These are phyloP conservation scores for Tulasnella sp. DNA, from an alignment of 768 basidiomycete genomes.

Conservation along the genomic window DNA sequence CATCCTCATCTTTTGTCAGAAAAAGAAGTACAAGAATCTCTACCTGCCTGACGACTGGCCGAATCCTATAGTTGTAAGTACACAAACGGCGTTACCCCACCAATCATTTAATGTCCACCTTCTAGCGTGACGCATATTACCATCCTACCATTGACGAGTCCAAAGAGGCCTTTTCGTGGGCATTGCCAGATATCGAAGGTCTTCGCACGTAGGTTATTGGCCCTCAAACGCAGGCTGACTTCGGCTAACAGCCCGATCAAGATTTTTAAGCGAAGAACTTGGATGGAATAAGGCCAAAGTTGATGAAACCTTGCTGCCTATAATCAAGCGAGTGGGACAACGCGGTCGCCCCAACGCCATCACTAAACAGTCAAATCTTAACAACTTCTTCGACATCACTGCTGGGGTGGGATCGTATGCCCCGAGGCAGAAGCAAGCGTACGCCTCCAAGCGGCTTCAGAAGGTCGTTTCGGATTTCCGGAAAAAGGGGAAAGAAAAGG, in stretches of 20 bases:
- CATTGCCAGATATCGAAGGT: conserved; percentile 90
- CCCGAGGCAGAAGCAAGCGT: conserved; percentile 75
- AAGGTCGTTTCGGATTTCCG: conserved; percentile 68
- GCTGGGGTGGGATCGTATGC: conserved; percentile 65
- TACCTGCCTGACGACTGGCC: conserved; percentile 85
- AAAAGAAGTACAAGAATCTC: conserved; percentile 81
- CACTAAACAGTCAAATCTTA: conserved; percentile 75
- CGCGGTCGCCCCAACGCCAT: conserved; percentile 61
- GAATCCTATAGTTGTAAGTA: conserved; percentile 77
- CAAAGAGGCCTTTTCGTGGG: conserved; percentile 95
- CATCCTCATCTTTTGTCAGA: conserved; percentile 48
- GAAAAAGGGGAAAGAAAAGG: conserved; percentile 38
- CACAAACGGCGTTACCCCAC: neutral
- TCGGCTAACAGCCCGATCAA: conserved; percentile 34
- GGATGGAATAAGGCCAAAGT: conserved; percentile 79
- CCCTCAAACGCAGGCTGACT: neutral
- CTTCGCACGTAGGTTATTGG: conserved; percentile 61
- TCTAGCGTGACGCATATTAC: conserved; percentile 86
- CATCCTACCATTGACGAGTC: conserved; percentile 87
- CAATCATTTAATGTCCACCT: neutral
- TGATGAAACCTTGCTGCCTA: conserved; percentile 85
- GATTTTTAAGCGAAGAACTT: conserved; percentile 72
- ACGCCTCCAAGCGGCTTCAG: conserved; percentile 81
- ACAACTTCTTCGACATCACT: conserved; percentile 67
- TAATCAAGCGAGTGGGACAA: conserved; percentile 83